Conservation (phyloP, 768 basidiomycete species). For the Tylopilus rubrobrunneus region DNA sequence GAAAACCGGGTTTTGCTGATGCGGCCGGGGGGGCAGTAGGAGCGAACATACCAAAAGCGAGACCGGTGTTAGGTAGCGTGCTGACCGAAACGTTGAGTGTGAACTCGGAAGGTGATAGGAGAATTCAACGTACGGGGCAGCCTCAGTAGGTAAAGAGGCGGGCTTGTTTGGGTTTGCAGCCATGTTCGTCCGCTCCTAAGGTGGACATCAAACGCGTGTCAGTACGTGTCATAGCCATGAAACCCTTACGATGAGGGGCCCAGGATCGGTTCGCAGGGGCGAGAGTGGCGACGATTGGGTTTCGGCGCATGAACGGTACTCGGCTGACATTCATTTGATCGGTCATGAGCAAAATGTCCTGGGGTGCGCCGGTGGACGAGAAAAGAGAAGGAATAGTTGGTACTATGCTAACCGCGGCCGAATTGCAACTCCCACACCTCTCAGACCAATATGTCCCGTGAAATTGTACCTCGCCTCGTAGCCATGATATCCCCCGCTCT, state of each 20-base stretch:
- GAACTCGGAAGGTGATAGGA: constrained; percentile 10
- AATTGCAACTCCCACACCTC: neutral
- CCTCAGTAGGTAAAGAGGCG: neutral
- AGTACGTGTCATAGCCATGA: neutral
- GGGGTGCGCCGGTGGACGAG: neutral
- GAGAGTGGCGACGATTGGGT: constrained; percentile 3
- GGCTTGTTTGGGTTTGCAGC: constrained; percentile 2
- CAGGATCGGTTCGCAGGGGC: constrained; percentile 14
- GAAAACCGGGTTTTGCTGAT: too few relatives aligned
- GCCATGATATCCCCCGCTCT: neutral
- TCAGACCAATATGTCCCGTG: neutral
- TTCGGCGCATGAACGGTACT: constrained; percentile 12
- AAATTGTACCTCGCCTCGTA: neutral
- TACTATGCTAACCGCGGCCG: neutral
- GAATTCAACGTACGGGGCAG: constrained; percentile 17
- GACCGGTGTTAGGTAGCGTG: constrained; percentile 20
- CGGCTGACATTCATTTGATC: constrained; percentile 26
- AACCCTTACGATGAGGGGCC: constrained; percentile 15
- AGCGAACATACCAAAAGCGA: constrained; percentile 18
- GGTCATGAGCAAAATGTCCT: constrained; percentile 16
- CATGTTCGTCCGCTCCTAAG: constrained; percentile 23
- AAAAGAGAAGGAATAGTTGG: constrained; percentile 20
- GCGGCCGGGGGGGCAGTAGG: constrained; percentile 7
- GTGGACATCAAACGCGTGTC: neutral
- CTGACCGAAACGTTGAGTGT: constrained; percentile 17